Evolutionary conservation across 352 stramenopile genomes (phyloP), one percentile per base, ranked within the genome.

Genomic region (Pythium sukuiense): DNA sequence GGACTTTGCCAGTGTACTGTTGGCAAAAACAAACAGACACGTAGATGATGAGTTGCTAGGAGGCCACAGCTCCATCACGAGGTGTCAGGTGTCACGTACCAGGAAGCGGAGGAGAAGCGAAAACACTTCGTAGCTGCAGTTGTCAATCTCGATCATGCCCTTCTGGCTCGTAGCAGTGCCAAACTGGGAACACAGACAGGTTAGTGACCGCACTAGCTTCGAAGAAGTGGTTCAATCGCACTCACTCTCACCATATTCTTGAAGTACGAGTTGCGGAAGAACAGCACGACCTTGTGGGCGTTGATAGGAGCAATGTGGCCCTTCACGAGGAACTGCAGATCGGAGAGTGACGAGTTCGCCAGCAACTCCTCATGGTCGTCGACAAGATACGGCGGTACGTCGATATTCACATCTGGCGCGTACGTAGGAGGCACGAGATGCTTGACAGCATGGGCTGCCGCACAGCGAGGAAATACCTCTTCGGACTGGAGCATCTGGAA

Each of bases 201-300:
- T 53, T 20, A 45, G 55, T 24, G 16, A 61, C 45, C 14, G 20
- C 26, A 53, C 43, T 52, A 55, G 30, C n/a, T 8, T 14, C 24
- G 20, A 30, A 6, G 20, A 11, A 39, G 6, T 29, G 4, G 14
- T 29, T 13, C 37, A 57, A 57, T 39, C 70, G n/a, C 45, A 88
- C 81, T 90, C 74, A 92, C 85, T 82, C 79, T 83, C 81, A 96
- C 88, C 85, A 95, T 88, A 72, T 91, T 91, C 80, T 96, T 96
- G 81, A 96, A 96, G 71, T 95, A 96, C 64, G 88, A 89, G 64
- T 96, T 96, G 35, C 87, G 86, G 67, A 96, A 93, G 65, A 93
- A 95, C 11, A 96, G 75, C 27, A 96, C 88, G 24, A 96, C 88
- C 60, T 93, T 93, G 74, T 96, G 87, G 9, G 88, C 88, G 57